Evolutionary conservation across 2,329 filamentous ascomycete species (phyloP), one percentile per base, ranked within the genome.

Genomic region (Penicillium griseofulvum): DNA sequence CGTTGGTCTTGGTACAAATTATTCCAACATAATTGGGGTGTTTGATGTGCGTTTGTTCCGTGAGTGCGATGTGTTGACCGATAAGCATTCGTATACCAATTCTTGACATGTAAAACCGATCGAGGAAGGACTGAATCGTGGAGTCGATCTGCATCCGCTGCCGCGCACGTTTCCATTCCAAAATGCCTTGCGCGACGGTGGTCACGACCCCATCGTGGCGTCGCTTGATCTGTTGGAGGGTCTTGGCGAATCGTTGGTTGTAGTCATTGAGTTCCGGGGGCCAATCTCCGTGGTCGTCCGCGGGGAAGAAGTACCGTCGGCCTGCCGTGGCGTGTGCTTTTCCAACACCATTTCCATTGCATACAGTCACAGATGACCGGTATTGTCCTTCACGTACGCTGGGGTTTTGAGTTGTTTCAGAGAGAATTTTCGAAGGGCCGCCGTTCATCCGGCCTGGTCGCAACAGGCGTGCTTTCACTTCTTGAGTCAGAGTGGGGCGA

Each of bases 71-170:
- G 79, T 99, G 94, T 74, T 99, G 94, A 50, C 94, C 94, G 67
- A 99, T 97, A 48, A 99, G 86, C 94, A 99, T 99, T 66, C 94
- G 90, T 65, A 99, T 99, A 63, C 94, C 94, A 69, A 99, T 99
- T 60, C 94, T 90, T 42, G 92, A 97, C 94, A 99, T 99, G 81
- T 99, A 99, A 77, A 99, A 99, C 56, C 94, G 90, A 77, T 99
- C 94, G 63, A 99, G 85, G 80, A 99, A 99, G 52, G 91, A 88
- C 74, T 99, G 94, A 56, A 99, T 97, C 66, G 92, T 95, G 72
- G 92, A 88, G 76, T 97, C 94, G 69, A 99, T 99, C 72, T 97
- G 94, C 88, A 97, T 94, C 51, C 94, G 87, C 81, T 99, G 94
- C 59, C 91, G 86, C 72, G 89, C 93, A 53, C 93, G 90, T 79